phyloP scores from a whole-genome alignment of 2,329 filamentous ascomycete species.

The Neopestalotiopsis sp. region DNA sequence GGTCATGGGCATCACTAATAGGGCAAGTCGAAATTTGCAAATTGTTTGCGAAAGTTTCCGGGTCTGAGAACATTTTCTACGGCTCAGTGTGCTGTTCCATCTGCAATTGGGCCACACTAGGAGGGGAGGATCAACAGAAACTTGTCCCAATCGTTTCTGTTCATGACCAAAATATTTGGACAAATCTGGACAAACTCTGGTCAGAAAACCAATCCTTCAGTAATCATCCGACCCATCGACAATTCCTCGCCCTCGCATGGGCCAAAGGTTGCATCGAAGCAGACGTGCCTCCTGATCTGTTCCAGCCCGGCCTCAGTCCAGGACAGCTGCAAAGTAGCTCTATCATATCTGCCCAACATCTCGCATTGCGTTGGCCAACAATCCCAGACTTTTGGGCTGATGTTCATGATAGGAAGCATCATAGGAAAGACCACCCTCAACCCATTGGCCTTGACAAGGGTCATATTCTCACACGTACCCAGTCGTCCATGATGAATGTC shows the following conservation, averaged over 20 bases:
- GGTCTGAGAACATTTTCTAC: accelerated
- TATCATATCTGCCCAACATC: neutral
- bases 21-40: neutral
- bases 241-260: neutral
- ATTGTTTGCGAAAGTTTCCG: neutral
- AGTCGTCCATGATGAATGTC: neutral
- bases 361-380: neutral
- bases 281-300: neutral
- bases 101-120: neutral
- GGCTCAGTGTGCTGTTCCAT: neutral
- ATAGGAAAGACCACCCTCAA: accelerated
- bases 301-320: neutral
- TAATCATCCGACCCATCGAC: neutral
- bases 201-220: neutral
- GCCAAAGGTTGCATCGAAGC: neutral
- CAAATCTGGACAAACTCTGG: neutral
- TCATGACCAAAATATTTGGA: neutral
- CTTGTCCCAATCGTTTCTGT: neutral
- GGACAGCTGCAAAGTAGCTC: neutral
- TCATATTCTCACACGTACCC: neutral
- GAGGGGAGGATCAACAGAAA: neutral
- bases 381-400: neutral
- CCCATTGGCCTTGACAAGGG: neutral
- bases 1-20: neutral
- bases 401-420: neutral